phyloP scores from a whole-genome alignment of 179 eudicot species.

The Actinidia polygama region DNA sequence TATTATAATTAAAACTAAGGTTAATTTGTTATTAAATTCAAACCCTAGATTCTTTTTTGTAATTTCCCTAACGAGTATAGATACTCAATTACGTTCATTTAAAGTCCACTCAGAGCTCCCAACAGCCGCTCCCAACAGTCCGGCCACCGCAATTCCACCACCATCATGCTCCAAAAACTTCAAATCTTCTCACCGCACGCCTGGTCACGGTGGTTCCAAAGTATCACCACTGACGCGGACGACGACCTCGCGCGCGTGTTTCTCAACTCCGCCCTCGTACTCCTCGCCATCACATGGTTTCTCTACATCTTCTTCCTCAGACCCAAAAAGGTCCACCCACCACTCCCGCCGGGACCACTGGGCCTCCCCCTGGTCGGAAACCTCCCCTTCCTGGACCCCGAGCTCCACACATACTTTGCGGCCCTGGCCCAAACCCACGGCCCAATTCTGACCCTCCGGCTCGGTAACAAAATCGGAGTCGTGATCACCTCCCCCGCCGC shows the following conservation, averaged over 20 bases:
- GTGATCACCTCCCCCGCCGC: slow-evolving; percentile 50
- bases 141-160: no score
- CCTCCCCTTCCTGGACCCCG: slow-evolving; percentile 63
- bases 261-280: background rate
- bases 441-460: slow-evolving; percentile 55
- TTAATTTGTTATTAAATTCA: no score
- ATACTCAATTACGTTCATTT: no score
- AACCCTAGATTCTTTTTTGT: no score
- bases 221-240: no score
- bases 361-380: slow-evolving; percentile 70
- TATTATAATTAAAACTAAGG: no score
- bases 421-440: slow-evolving; percentile 49
- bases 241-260: background rate
- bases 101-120: no score
- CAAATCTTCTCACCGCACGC: no score
- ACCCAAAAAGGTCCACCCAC: slow-evolving; percentile 23
- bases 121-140: no score
- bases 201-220: no score
- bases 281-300: background rate
- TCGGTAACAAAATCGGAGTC: slow-evolving; percentile 53
- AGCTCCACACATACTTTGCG: slow-evolving; percentile 63
- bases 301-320: background rate
- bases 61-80: no score
- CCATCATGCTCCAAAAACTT: no score
- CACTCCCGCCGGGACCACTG: slow-evolving; percentile 71